phyloP scores from a whole-genome alignment of 306 rosid genomes.

The Glycine latifolia region DNA sequence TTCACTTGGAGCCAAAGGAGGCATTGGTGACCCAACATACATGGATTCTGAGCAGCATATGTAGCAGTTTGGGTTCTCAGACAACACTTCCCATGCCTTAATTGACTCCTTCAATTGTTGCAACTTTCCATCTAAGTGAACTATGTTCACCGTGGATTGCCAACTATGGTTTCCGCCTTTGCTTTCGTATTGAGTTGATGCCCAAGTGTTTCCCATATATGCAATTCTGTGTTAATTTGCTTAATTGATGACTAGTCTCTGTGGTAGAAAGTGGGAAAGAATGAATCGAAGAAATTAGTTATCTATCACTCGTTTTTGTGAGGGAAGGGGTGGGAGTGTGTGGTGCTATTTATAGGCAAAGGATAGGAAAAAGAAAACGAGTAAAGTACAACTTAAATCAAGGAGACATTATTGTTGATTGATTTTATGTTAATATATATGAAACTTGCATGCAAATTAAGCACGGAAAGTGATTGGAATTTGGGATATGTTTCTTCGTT shows the following conservation, averaged over 20 bases:
- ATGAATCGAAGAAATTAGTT: background rate
- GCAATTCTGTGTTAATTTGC: background rate
- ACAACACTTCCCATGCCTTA: slow-evolving; percentile 59
- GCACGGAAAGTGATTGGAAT: slow-evolving; percentile 4
- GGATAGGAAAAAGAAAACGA: background rate
- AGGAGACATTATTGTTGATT: background rate
- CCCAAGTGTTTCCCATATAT: slow-evolving; percentile 69
- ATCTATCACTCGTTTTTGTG: background rate
- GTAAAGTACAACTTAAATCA: background rate
- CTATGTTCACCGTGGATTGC: slow-evolving; percentile 51
- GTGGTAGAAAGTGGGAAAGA: background rate
- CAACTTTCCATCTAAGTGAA: slow-evolving; percentile 61
- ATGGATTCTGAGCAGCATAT: slow-evolving; percentile 66
- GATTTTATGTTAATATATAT: background rate
- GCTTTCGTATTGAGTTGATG: slow-evolving; percentile 52
- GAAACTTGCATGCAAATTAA: slow-evolving; percentile 1
- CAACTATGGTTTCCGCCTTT: slow-evolving; percentile 40
- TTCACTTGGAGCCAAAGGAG: slow-evolving; percentile 46
- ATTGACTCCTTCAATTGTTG: slow-evolving; percentile 59
- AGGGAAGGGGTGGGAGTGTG: background rate
- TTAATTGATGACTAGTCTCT: background rate
- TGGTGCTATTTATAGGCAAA: slow-evolving; percentile 41
- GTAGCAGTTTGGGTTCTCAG: slow-evolving; percentile 64
- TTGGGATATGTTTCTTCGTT: background rate
- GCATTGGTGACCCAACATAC: slow-evolving; percentile 50